These are phyloP conservation scores for Puccinia novopanici DNA, from an alignment of 1,284 basidiomycete genomes.

Conservation along the genomic window DNA sequence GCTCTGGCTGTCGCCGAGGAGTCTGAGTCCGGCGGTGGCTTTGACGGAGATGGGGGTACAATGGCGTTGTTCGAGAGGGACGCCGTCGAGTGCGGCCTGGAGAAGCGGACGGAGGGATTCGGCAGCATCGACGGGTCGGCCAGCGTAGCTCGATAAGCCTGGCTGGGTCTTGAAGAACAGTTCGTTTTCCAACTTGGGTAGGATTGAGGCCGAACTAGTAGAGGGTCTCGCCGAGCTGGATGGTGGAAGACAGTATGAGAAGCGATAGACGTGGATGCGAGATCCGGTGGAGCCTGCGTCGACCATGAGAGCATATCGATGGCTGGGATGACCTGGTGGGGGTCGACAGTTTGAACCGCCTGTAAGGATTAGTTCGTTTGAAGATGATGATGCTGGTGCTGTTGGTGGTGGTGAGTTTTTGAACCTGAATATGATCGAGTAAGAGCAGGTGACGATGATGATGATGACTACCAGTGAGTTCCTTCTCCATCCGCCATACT, in stretches of 20 bases:
- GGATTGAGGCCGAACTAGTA: conserved; percentile 50
- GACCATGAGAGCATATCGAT: conserved; percentile 92
- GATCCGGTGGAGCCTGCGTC: conserved; percentile 97
- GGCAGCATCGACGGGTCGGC: conserved; percentile 69
- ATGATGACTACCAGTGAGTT: conserved; percentile 15
- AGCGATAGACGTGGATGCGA: conserved; percentile 96
- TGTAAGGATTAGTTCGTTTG: neutral
- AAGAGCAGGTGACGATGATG: conserved; percentile 12
- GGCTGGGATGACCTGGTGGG: conserved; percentile 27
- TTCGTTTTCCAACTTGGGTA: conserved; percentile 84
- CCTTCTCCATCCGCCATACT: conserved; percentile 26
- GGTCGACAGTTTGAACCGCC: conserved; percentile 4
- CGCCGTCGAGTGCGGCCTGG: conserved; percentile 74
- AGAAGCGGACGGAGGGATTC: conserved; percentile 77
- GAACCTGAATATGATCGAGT: conserved; percentile 7
- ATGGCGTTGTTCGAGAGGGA: conserved; percentile 69
- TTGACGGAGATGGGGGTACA: conserved; percentile 92
- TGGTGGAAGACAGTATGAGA: conserved; percentile 80
- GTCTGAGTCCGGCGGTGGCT: conserved; percentile 86
- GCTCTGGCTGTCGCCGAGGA: conserved; percentile 71
- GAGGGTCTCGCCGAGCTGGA: neutral
- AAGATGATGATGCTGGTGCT: neutral
- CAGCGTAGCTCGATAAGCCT: conserved; percentile 73
- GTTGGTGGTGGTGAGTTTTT: neutral
- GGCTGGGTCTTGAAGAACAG: conserved; percentile 82